A percentile compares a stretch with the other conserved stretches of the same genome.
phyloP scores from a whole-genome alignment of 306 rosid species.

The Morella rubra region DNA sequence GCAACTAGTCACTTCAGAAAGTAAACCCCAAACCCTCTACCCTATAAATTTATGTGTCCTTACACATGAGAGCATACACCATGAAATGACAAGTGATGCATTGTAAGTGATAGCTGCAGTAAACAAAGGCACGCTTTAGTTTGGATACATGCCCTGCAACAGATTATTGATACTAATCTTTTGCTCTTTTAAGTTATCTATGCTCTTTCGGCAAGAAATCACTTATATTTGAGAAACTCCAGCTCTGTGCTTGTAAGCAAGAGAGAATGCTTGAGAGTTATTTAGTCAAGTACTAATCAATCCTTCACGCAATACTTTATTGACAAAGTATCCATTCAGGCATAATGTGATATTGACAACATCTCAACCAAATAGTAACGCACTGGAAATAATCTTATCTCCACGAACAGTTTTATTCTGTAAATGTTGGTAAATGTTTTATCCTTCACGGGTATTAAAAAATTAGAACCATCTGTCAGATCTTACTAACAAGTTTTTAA shows the following conservation, averaged over 20 bases:
- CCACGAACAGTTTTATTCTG: not conserved
- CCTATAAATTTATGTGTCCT: no score
- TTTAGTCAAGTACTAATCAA: not conserved
- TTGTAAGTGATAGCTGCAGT: no score
- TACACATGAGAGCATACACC: no score
- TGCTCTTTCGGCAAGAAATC: not conserved
- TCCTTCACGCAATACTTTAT: not conserved
- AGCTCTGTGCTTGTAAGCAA: not conserved
- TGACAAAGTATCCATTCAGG: not conserved
- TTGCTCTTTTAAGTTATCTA: not conserved
- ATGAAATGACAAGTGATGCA: no score
- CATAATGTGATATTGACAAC: not conserved
- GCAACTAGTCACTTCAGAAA: no score
- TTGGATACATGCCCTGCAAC: no score
- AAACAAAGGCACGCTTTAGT: no score
- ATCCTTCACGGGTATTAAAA: not conserved
- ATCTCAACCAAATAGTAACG: not conserved
- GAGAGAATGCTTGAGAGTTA: not conserved
- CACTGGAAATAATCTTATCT: not conserved
- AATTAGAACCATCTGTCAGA: not conserved
- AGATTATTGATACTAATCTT: not conserved
- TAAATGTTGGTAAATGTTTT: not conserved
- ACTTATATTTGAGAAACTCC: not conserved
- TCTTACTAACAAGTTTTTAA: not conserved
- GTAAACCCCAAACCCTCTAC: no score